Evolutionary conservation across 2,329 filamentous ascomycete genomes (phyloP).

Genomic region (Fusarium aywerte): DNA sequence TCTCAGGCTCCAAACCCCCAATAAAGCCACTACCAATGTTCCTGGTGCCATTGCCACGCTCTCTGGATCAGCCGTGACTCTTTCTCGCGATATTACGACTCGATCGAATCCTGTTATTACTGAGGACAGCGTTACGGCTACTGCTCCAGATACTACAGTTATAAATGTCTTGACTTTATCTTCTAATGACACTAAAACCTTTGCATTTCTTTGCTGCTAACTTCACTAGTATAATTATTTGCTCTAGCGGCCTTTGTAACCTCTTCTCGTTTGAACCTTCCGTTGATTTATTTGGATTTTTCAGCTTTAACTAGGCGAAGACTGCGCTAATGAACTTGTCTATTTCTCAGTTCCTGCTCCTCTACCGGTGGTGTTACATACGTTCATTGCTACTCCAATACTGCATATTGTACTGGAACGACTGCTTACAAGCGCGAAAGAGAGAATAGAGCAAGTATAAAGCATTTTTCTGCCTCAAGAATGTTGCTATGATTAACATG

Average conservation of each 20-base stretch:
- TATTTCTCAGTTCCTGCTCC: conserved; percentile 29
- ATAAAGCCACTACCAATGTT: background rate
- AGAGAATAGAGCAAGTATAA: background rate
- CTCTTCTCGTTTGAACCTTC: background rate
- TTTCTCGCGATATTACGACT: background rate
- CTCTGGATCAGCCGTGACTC: background rate
- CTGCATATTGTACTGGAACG: conserved; percentile 23
- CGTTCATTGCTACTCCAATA: conserved; percentile 26
- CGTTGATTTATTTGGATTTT: conserved; percentile 35
- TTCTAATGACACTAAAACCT: conserved; percentile 4
- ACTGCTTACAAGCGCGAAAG: conserved; percentile 31
- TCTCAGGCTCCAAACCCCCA: background rate
- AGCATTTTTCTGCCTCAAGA: background rate
- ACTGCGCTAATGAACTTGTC: conserved; percentile 31
- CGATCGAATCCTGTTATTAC: background rate
- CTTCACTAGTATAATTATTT: conserved; percentile 26
- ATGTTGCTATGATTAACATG: background rate
- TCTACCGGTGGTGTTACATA: conserved; percentile 35
- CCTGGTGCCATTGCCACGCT: background rate
- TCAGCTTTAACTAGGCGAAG: conserved; percentile 23
- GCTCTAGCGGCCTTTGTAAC: conserved; percentile 22
- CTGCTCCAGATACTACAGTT: background rate
- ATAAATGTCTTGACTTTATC: conserved; percentile 5
- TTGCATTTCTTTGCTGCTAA: conserved; percentile 11
- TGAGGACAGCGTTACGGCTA: background rate